Percentiles rank a stretch among this genome's conserved stretches.
Conservation (phyloP, 208 protist genomes). For the Herpetomonas samuelpessoai region DNA sequence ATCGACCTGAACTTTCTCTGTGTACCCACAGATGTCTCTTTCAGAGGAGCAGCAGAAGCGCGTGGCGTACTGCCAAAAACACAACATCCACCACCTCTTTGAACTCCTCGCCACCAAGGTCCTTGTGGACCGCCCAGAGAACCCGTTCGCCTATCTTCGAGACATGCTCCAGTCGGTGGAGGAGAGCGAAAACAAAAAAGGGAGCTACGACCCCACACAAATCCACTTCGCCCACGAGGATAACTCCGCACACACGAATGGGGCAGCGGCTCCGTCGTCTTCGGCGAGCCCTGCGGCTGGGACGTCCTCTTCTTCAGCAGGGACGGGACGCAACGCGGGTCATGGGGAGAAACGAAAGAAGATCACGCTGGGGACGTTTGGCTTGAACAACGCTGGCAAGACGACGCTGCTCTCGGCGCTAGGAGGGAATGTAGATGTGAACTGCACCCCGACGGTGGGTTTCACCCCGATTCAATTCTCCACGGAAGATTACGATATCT, state of each 20-base stretch:
- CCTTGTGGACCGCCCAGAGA: constrained; percentile 81
- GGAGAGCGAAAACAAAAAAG: constrained; percentile 70
- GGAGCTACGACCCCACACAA: constrained; percentile 75
- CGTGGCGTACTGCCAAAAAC: constrained; percentile 77
- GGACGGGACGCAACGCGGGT: background rate
- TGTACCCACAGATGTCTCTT: no score
- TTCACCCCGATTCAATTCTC: constrained; percentile 86
- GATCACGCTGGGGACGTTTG: constrained; percentile 86
- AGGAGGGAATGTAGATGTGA: constrained; percentile 94
- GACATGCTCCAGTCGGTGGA: constrained; percentile 68
- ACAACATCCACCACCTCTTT: constrained; percentile 92
- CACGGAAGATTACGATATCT: constrained; percentile 85
- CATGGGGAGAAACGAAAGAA: constrained; percentile 19
- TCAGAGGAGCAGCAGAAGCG: constrained; percentile 74
- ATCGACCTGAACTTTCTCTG: no score
- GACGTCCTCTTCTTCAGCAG: background rate
- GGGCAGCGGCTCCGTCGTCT: background rate
- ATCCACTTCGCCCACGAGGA: constrained; percentile 38
- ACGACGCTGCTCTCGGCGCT: constrained; percentile 98
- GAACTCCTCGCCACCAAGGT: constrained; percentile 88
- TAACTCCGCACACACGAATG: background rate
- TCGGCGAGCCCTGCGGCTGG: no score
- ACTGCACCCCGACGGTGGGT: constrained; percentile 88
- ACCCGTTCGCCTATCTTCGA: constrained; percentile 86
- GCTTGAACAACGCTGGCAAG: constrained; percentile 95